phyloP scores from a whole-genome alignment of 2,329 filamentous ascomycete species.

The Fusarium nurragi region DNA sequence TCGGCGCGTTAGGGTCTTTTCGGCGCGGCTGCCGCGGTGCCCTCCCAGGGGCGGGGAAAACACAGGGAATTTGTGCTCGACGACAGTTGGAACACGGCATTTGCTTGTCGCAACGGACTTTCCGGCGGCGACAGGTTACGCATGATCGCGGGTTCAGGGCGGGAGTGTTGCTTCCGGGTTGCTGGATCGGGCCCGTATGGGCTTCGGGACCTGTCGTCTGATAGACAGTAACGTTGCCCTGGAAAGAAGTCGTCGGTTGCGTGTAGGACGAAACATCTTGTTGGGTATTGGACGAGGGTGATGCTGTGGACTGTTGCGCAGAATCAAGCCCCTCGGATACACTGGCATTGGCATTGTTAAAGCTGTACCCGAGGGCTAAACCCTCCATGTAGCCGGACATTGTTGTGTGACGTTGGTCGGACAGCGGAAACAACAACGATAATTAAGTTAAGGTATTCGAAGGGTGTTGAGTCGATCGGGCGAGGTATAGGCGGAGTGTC shows the following conservation, averaged over 20 bases:
- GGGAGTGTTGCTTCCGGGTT: constrained; percentile 48
- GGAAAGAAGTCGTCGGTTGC: constrained; percentile 35
- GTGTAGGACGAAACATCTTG: constrained; percentile 32
- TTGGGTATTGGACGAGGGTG: constrained; percentile 39
- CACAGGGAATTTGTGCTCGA: constrained; percentile 74
- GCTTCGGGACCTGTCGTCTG: constrained; percentile 54
- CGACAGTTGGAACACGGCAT: constrained; percentile 81
- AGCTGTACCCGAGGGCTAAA: constrained; percentile 39
- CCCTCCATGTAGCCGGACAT: constrained; percentile 41
- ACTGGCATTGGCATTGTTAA: constrained; percentile 38
- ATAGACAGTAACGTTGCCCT: constrained; percentile 52
- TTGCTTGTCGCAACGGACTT: constrained; percentile 82
- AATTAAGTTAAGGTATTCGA: constrained; percentile 6
- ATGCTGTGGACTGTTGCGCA: constrained; percentile 34
- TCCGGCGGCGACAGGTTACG: constrained; percentile 63
- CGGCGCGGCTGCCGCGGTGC: constrained; percentile 73
- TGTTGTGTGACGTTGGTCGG: constrained; percentile 28
- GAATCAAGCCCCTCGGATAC: constrained; percentile 35
- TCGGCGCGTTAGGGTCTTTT: constrained; percentile 70
- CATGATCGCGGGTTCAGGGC: constrained; percentile 60
- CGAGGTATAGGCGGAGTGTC: constrained; percentile 22
- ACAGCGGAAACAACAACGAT: background rate
- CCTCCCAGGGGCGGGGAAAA: constrained; percentile 78
- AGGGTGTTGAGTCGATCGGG: constrained; percentile 14
- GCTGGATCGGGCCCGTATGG: constrained; percentile 49